Percentiles rank a stretch among this genome's conserved stretches.
These are phyloP conservation scores for Suhomyces faveliae DNA, from an alignment of 805 yeast genomes.

Conservation along the genomic window DNA sequence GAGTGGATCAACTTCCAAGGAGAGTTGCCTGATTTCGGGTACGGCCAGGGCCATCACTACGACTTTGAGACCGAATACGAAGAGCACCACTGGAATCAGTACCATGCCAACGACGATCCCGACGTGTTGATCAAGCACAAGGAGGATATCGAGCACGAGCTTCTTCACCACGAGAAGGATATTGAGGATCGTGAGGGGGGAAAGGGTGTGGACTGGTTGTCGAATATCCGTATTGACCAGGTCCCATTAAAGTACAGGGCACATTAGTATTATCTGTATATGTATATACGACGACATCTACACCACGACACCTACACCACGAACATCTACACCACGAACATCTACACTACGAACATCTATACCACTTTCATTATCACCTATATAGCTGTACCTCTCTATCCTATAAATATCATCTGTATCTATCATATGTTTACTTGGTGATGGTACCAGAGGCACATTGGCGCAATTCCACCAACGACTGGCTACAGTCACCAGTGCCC, in stretches of 20 bases:
- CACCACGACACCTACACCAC: too few relatives aligned
- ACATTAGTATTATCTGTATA: too few relatives aligned
- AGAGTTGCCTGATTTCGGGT: slow-evolving; percentile 85
- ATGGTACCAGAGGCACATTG: slow-evolving; percentile 53
- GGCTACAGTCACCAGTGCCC: slow-evolving; percentile 49
- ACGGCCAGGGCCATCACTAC: slow-evolving; percentile 92
- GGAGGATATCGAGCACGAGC: slow-evolving; percentile 87
- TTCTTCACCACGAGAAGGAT: slow-evolving; percentile 82
- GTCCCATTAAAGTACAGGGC: slow-evolving; percentile 30
- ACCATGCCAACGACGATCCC: slow-evolving; percentile 75
- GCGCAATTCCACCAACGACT: slow-evolving; percentile 54
- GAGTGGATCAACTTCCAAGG: slow-evolving; percentile 73
- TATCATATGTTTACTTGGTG: neutral
- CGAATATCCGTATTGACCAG: slow-evolving; percentile 31
- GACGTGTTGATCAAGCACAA: slow-evolving; percentile 76
- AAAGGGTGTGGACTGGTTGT: slow-evolving; percentile 14
- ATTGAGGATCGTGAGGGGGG: slow-evolving; percentile 54
- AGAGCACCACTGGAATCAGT: slow-evolving; percentile 89
- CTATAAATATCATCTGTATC: neutral
- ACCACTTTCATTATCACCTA: too few relatives aligned
- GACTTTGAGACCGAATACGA: slow-evolving; percentile 94
- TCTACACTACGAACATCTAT: too few relatives aligned
- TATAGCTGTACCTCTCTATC: too few relatives aligned
- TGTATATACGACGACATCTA: too few relatives aligned
- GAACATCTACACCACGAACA: too few relatives aligned